Percentiles rank a stretch among this genome's conserved stretches.
phyloP scores from a whole-genome alignment of 2,329 filamentous ascomycete genomes.

The Dactylellina sp. region DNA sequence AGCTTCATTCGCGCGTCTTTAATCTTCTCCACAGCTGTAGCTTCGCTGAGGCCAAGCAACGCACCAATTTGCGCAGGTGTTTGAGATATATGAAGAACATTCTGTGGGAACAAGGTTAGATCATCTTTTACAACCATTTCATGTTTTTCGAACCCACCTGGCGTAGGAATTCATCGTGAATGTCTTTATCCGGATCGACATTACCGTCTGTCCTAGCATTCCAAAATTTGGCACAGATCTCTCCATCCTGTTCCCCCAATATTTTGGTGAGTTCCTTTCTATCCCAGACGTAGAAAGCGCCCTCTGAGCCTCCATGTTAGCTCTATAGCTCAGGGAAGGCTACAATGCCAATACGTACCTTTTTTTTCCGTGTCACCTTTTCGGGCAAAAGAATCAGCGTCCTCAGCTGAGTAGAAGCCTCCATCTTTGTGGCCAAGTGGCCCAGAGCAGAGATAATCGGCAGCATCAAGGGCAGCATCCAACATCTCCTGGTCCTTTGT shows the following conservation, averaged over 20 bases:
- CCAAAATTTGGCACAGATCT: conserved; percentile 84
- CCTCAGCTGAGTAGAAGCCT: conserved; percentile 87
- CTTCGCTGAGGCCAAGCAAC: conserved; percentile 78
- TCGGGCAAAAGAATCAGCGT: conserved; percentile 83
- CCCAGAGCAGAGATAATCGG: conserved; percentile 78
- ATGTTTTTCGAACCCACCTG: conserved; percentile 65
- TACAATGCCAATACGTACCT: conserved; percentile 37
- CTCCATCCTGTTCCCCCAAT: conserved; percentile 75
- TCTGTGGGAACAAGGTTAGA: conserved; percentile 63
- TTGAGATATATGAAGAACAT: conserved; percentile 80
- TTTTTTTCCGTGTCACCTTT: conserved; percentile 82
- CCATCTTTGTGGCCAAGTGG: conserved; percentile 73
- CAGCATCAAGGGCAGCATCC: conserved; percentile 82
- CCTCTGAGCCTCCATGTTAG: conserved; percentile 68
- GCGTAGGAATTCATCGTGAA: conserved; percentile 92
- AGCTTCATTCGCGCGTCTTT: conserved; percentile 76
- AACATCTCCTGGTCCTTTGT: conserved; percentile 78
- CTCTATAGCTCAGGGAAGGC: background rate
- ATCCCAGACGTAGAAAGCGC: conserved; percentile 95
- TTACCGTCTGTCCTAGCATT: conserved; percentile 87
- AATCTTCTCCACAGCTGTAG: conserved; percentile 77
- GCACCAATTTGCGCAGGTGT: conserved; percentile 77
- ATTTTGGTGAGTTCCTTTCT: conserved; percentile 84
- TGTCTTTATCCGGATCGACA: conserved; percentile 82
- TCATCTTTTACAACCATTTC: background rate